Conservation (phyloP, 73 alveolate genomes). For the Paramecium octaurelia region DNA sequence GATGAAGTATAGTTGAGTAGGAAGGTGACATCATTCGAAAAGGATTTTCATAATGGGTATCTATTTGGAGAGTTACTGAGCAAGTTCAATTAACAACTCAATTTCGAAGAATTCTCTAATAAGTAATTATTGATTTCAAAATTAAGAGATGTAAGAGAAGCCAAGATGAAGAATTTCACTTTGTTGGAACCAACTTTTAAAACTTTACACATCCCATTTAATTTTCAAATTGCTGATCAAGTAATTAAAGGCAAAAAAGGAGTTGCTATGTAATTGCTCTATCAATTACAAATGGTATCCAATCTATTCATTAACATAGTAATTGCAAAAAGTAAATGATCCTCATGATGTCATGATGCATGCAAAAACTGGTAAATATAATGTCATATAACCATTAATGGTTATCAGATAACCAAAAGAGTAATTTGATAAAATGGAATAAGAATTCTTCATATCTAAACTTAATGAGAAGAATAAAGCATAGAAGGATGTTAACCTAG, state of each 20-base stretch:
- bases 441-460: conserved; percentile 59
- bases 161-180: conserved; percentile 87
- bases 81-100: conserved; percentile 89
- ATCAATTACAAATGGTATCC: conserved; percentile 71
- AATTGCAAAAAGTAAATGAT: conserved; percentile 74
- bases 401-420: conserved; percentile 74
- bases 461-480: conserved; percentile 85
- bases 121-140: conserved; percentile 63
- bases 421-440: conserved; percentile 72
- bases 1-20: conserved; percentile 82
- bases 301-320: neutral
- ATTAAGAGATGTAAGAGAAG: conserved; percentile 72
- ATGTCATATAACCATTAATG: conserved; percentile 73
- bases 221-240: conserved; percentile 78
- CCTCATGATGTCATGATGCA: conserved; percentile 80
- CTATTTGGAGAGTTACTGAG: conserved; percentile 94
- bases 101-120: conserved; percentile 84
- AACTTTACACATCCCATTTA: conserved; percentile 85
- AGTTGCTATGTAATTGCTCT: conserved; percentile 76
- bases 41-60: conserved; percentile 96
- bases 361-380: conserved; percentile 74
- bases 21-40: conserved; percentile 91
- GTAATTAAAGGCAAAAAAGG: conserved; percentile 87
- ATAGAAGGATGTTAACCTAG: conserved; percentile 88
- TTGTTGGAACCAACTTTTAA: conserved; percentile 83